Conservation (phyloP, 1,284 basidiomycete genomes). For the Leccinum solheimii region DNA sequence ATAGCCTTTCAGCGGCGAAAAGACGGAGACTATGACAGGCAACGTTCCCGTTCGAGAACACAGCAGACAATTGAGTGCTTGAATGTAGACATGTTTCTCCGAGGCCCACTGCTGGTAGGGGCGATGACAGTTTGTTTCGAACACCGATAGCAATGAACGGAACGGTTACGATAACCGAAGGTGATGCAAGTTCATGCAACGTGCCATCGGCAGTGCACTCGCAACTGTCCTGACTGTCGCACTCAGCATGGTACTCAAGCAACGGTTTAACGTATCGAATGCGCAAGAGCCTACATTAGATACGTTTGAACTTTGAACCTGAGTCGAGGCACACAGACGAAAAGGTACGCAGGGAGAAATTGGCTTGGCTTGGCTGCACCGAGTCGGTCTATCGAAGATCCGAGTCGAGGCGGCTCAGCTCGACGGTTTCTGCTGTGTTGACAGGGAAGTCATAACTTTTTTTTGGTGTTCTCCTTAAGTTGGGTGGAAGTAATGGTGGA, state of each 20-base stretch:
- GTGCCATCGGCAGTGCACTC: constrained; percentile 4
- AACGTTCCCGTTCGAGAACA: background rate
- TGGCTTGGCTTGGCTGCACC: background rate
- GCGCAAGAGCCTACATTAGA: constrained; percentile 3
- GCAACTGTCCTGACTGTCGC: background rate
- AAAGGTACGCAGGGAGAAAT: background rate
- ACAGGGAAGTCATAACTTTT: background rate
- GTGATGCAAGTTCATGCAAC: background rate
- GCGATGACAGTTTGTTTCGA: constrained; percentile 10
- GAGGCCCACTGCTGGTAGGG: constrained; percentile 1
- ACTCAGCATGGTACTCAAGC: background rate
- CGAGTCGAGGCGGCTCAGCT: background rate
- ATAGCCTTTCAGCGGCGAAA: constrained; percentile 9
- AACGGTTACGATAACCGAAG: background rate
- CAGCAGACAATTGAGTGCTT: background rate
- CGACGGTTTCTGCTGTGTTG: constrained; percentile 6
- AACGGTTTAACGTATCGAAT: background rate
- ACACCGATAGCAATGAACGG: constrained; percentile 3
- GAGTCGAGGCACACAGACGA: background rate
- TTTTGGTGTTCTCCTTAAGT: background rate
- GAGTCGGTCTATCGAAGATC: background rate
- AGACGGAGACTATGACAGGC: constrained; percentile 1
- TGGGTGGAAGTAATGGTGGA: constrained; percentile 5
- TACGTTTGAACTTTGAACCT: background rate
- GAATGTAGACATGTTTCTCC: background rate